A percentile compares a stretch with the other conserved stretches of the same genome.
Conservation (phyloP, 352 stramenopile species). For the Phytophthora idaei region DNA sequence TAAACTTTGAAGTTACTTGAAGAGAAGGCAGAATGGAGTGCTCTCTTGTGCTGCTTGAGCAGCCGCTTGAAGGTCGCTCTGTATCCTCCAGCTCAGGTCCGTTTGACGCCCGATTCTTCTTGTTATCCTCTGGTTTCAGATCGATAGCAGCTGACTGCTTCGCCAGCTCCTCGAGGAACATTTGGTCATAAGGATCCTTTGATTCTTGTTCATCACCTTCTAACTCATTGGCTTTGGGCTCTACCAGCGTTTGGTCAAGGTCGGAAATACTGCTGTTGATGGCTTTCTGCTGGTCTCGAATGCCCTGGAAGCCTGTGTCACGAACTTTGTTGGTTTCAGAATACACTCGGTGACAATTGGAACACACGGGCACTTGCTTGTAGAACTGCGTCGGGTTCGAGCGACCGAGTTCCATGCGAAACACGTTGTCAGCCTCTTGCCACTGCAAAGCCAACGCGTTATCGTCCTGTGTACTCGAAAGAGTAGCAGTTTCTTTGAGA, state of each 20-base stretch:
- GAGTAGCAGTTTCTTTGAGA: constrained; percentile 22
- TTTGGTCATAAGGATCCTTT: constrained; percentile 45
- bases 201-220: not conserved
- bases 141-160: constrained; percentile 47
- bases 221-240: too few species aligned
- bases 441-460: constrained; percentile 46
- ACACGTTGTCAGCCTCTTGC: constrained; percentile 69
- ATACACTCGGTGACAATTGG: constrained; percentile 80
- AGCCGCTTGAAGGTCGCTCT: constrained; percentile 15
- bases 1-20: constrained; percentile 6
- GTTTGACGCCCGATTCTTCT: not conserved
- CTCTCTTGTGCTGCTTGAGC: constrained; percentile 20
- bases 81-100: constrained; percentile 30
- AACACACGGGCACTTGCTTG: constrained; percentile 76
- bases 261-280: not conserved
- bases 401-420: constrained; percentile 67
- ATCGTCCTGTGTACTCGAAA: constrained; percentile 9
- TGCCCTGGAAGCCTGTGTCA: constrained; percentile 51
- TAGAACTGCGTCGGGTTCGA: constrained; percentile 76
- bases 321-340: constrained; percentile 56
- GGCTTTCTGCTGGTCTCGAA: not conserved
- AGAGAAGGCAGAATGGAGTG: constrained; percentile 27
- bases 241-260: not conserved
- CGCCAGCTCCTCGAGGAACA: constrained; percentile 73
- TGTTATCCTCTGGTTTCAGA: not conserved